A percentile compares a stretch with the other conserved stretches of the same genome.
Evolutionary conservation across 2,329 filamentous ascomycete species (phyloP).

Genomic region (Cytospora mali): DNA sequence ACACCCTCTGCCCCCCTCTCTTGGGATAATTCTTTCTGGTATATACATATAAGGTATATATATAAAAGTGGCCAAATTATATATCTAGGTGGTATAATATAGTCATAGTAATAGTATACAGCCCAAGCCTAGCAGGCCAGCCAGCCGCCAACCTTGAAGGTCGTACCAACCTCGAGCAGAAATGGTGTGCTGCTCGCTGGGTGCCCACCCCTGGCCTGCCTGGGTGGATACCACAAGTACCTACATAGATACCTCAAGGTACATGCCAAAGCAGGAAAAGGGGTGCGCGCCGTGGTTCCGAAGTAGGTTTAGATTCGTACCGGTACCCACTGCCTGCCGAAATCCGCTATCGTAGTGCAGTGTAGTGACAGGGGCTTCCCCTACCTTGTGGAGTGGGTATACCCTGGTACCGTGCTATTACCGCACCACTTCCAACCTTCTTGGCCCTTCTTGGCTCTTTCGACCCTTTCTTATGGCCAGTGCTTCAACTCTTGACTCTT

Average conservation of each 20-base stretch:
- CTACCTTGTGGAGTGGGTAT: neutral
- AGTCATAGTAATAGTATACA: no score
- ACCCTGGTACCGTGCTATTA: constrained; percentile 1
- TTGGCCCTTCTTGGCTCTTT: constrained; percentile 15
- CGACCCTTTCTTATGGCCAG: constrained; percentile 15
- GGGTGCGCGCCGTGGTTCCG: neutral
- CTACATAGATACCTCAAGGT: neutral
- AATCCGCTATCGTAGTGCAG: constrained; percentile 1
- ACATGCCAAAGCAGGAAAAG: neutral
- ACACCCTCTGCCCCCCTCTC: no score
- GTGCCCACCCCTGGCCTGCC: neutral
- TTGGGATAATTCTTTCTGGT: no score
- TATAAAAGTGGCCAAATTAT: no score
- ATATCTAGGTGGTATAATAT: no score
- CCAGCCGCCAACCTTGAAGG: neutral
- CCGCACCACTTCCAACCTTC: constrained; percentile 11
- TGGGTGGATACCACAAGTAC: neutral
- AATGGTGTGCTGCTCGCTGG: neutral
- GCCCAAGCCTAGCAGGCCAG: neutral
- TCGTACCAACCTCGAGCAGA: neutral
- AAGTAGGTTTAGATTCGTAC: neutral
- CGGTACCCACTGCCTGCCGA: constrained; percentile 1
- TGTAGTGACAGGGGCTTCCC: neutral
- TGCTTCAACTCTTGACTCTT: constrained; percentile 17
- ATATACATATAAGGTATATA: no score